Percentiles rank a stretch among this genome's conserved stretches.
Conservation (phyloP, 169 alveolate species). For the Plasmodium billcollinsi region DNA sequence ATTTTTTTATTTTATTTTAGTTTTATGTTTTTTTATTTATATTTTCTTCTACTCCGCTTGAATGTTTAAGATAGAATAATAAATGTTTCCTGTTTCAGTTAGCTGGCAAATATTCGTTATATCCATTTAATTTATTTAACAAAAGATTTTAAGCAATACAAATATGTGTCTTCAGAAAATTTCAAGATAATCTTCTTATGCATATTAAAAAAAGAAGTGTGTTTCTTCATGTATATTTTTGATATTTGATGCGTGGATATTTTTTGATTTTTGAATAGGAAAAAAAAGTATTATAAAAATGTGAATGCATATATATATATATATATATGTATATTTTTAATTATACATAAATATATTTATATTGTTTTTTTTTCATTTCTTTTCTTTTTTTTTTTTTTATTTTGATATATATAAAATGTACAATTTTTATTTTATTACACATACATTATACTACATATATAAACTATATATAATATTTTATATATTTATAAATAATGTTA, state of each 20-base stretch:
- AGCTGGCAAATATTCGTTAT: constrained; percentile 12
- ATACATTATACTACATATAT: no score
- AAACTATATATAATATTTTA: no score
- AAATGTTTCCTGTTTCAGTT: constrained; percentile 12
- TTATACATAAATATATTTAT: neutral
- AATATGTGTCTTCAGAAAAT: constrained; percentile 67
- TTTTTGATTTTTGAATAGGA: neutral
- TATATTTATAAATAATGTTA: no score
- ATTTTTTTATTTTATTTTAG: constrained; percentile 10
- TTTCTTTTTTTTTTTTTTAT: no score
- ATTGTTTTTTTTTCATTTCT: no score
- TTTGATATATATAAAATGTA: no score
- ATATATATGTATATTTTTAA: neutral
- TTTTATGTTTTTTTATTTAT: constrained; percentile 4
- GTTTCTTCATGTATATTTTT: constrained; percentile 4
- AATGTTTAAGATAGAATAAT: constrained; percentile 11
- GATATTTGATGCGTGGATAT: neutral
- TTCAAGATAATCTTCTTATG: constrained; percentile 57
- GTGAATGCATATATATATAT: neutral
- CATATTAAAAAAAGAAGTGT: constrained; percentile 37
- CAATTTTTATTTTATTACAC: no score
- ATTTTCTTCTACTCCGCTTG: constrained; percentile 21
- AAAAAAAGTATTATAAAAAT: neutral
- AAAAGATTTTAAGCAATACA: constrained; percentile 23
- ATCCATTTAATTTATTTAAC: constrained; percentile 74